phyloP scores from a whole-genome alignment of 352 stramenopile genomes.

The Globisporangium polare region DNA sequence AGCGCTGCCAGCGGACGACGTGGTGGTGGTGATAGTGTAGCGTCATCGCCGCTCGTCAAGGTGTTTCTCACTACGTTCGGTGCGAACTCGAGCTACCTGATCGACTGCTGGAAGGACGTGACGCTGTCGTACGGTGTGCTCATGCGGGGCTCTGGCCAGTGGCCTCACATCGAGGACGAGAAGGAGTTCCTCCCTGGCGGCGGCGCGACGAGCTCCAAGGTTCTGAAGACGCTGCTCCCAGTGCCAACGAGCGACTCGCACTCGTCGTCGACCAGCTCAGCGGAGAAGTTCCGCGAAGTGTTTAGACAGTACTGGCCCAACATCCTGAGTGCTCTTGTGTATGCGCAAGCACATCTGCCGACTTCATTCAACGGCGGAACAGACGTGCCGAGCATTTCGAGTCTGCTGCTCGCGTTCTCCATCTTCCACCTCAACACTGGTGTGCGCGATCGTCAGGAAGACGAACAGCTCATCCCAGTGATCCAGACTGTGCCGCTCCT shows the following conservation, averaged over 20 bases:
- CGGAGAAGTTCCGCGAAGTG: slow-evolving; percentile 24
- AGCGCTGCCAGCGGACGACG: not conserved
- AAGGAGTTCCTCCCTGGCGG: slow-evolving; percentile 9
- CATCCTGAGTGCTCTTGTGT: slow-evolving; percentile 44
- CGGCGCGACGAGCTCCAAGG: slow-evolving; percentile 12
- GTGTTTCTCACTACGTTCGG: slow-evolving; percentile 49
- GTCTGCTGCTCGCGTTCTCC: slow-evolving; percentile 30
- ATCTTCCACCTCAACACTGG: slow-evolving; percentile 46
- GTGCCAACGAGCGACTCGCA: slow-evolving; percentile 8
- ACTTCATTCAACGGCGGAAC: slow-evolving; percentile 2
- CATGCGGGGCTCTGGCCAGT: slow-evolving; percentile 43
- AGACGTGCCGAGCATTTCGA: slow-evolving; percentile 9
- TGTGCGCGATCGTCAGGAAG: slow-evolving; percentile 32
- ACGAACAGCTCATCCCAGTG: slow-evolving; percentile 34
- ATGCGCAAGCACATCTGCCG: slow-evolving; percentile 26
- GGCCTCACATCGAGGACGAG: slow-evolving; percentile 18
- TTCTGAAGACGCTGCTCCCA: slow-evolving; percentile 26
- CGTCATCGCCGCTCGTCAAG: slow-evolving; percentile 42
- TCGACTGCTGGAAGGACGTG: slow-evolving; percentile 52
- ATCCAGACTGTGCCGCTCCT: slow-evolving; percentile 34
- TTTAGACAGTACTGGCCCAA: slow-evolving; percentile 61
- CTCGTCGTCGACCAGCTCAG: slow-evolving; percentile 13
- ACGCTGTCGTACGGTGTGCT: slow-evolving; percentile 39
- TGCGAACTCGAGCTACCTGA: slow-evolving; percentile 28
- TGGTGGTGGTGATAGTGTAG: slow-evolving; percentile 18